phyloP scores from a whole-genome alignment of 208 protist genomes.

The Naegleria fowleri region DNA sequence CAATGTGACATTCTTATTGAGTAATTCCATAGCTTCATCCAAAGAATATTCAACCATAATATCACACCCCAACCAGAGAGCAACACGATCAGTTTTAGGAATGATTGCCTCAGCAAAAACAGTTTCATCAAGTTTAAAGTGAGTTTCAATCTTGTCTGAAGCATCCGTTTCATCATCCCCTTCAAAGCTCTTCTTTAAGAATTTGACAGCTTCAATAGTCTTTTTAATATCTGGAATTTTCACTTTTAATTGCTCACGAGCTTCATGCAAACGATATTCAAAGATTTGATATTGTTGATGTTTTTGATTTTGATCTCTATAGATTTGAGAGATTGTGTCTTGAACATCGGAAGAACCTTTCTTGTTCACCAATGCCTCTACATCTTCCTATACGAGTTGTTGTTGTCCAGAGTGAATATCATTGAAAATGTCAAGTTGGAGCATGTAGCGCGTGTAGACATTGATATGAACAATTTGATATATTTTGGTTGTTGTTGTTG shows the following conservation, averaged over 20 bases:
- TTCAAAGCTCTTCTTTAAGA: slow-evolving; percentile 26
- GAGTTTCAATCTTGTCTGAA: slow-evolving; percentile 7
- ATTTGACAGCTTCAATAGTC: slow-evolving; percentile 34
- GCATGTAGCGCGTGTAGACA: too few relatives aligned
- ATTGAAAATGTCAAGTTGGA: too few relatives aligned
- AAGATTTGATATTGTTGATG: slow-evolving; percentile 39
- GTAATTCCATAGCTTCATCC: slow-evolving; percentile 54
- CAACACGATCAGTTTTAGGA: slow-evolving; percentile 6
- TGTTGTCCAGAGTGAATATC: background rate
- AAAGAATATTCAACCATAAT: slow-evolving; percentile 65
- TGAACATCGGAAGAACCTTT: background rate
- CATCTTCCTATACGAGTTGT: slow-evolving; percentile 25
- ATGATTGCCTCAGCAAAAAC: slow-evolving; percentile 36
- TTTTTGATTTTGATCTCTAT: slow-evolving; percentile 21
- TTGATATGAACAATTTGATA: too few relatives aligned
- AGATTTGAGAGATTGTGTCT: background rate
- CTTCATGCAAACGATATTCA: slow-evolving; percentile 33
- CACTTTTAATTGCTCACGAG: slow-evolving; percentile 25
- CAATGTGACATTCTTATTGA: slow-evolving; percentile 50
- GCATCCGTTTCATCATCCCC: slow-evolving; percentile 24
- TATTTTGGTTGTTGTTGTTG: too few relatives aligned
- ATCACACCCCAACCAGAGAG: slow-evolving; percentile 59
- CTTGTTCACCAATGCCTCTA: background rate
- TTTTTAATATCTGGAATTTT: slow-evolving; percentile 46
- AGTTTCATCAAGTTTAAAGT: slow-evolving; percentile 35